Base-by-base conservation (phyloP, 2,329 filamentous ascomycete genomes). In the Xylariaceae sp. region DNA sequence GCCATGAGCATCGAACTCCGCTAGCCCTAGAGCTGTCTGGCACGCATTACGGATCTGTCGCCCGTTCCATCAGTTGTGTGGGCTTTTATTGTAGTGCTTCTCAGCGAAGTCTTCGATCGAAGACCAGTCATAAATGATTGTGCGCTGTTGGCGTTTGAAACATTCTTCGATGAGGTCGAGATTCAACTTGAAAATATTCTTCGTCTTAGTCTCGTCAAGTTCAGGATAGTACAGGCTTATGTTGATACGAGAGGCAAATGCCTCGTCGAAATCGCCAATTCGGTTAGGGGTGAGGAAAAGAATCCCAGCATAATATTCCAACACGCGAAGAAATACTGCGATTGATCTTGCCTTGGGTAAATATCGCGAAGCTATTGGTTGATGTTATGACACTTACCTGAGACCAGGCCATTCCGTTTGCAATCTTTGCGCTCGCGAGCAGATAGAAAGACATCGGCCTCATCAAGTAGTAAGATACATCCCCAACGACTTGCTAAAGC, bases 281-380 rank as follows among this genome's bases (percentile, higher is more conserved):
- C 70, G 65, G 53, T 75, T 75, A 7, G 72, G 75, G 0, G 73
- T 75, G 6, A 75, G 61, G 52, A 69, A 71, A 1, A 73, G 58
- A 17, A 73, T 66, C 0, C 71, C 71, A 1, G 57, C 42, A 33
- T 70, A 72, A 49, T 71, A 72, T 48, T 71, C 69, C 1, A 72
- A 47, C 0, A 69, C 62, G 1, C 67, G 61, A 6, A 72, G 56
- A 42, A 72, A 72, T 1, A 71, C 69, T 66, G n/a, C 4, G 33
- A 6, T 38, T 16, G 46, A 13, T 31, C 40, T 7, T 16, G n/a
- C 11, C 34, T 48, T 47, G 47, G 40, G n/a, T 28, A 12, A 36
- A 40, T 16, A n/a, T 2, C n/a, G 11, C 6, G 11, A 28, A 31
- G 16, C 31, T 36, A 12, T 6, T 41, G 33, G 18, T 41, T 11